These are phyloP conservation scores for Platismatia glauca DNA, from an alignment of 495 filamentous ascomycete species.

Conservation along the genomic window DNA sequence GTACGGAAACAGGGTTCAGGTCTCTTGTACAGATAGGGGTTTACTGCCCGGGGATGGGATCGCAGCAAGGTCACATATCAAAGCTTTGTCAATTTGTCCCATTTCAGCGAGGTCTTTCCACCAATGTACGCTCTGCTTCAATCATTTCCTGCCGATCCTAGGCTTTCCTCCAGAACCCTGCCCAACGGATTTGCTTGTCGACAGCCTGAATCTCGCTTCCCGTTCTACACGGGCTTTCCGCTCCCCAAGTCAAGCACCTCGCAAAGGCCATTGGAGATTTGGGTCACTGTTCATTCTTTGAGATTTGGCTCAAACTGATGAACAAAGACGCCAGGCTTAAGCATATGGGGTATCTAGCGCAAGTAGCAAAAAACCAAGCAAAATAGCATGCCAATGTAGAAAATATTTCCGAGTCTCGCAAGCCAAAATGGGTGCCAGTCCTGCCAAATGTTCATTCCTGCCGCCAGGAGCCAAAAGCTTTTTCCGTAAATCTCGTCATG, in stretches of 20 bases:
- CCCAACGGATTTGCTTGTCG: not conserved
- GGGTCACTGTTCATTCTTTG: too few species aligned
- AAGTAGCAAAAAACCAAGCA: not conserved
- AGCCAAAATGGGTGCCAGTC: slow-evolving; percentile 3
- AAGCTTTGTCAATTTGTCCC: too few species aligned
- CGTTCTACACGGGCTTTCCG: not conserved
- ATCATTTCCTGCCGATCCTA: too few species aligned
- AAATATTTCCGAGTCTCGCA: not conserved
- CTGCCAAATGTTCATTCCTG: not conserved
- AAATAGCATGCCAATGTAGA: not conserved
- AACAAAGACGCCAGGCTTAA: too few species aligned
- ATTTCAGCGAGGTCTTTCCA: too few species aligned
- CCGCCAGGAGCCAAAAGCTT: not conserved
- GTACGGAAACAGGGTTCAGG: too few species aligned
- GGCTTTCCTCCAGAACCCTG: too few species aligned
- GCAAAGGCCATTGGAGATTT: not conserved
- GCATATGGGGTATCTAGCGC: not conserved
- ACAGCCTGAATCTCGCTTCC: too few species aligned
- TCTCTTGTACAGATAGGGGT: not conserved
- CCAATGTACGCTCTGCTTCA: too few species aligned
- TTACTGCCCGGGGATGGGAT: not conserved
- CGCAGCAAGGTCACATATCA: too few species aligned
- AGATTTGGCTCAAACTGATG: too few species aligned
- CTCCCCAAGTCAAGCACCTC: not conserved
- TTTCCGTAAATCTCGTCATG: not conserved